Percentiles rank a stretch among this genome's conserved stretches.
Conservation (phyloP, 306 rosid genomes). For the Cercis canadensis region DNA sequence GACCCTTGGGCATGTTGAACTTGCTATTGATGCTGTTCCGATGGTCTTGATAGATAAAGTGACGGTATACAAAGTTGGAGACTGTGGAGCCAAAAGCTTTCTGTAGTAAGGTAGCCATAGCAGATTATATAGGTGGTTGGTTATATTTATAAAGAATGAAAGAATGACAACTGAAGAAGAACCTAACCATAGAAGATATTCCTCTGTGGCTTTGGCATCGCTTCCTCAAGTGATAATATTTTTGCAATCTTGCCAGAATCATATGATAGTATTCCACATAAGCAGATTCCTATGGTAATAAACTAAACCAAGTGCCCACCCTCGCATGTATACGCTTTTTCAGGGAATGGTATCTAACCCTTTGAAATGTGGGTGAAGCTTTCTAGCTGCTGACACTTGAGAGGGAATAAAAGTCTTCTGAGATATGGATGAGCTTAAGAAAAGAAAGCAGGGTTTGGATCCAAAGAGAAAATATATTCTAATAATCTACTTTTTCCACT, state of each 20-base stretch:
- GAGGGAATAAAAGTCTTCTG: slow-evolving; percentile 58
- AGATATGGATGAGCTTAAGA: slow-evolving; percentile 52
- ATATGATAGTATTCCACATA: slow-evolving; percentile 38
- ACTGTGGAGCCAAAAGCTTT: slow-evolving; percentile 59
- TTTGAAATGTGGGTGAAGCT: slow-evolving; percentile 29
- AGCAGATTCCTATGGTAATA: too few relatives aligned
- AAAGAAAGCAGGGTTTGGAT: slow-evolving; percentile 55
- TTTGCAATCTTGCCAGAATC: slow-evolving; percentile 37
- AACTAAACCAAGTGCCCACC: too few relatives aligned
- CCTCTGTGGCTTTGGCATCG: slow-evolving; percentile 50
- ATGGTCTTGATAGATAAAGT: slow-evolving; percentile 42
- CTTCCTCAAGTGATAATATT: slow-evolving; percentile 42
- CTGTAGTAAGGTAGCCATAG: slow-evolving; percentile 63
- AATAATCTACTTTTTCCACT: slow-evolving; percentile 48
- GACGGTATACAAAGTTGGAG: slow-evolving; percentile 51
- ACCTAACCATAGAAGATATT: slow-evolving; percentile 71
- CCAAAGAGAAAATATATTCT: slow-evolving; percentile 66
- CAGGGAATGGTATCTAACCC: slow-evolving; percentile 70
- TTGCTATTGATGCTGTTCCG: slow-evolving; percentile 38
- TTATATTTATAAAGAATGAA: slow-evolving; percentile 27
- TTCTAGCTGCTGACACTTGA: not conserved
- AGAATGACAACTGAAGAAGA: slow-evolving; percentile 41
- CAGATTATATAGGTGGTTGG: slow-evolving; percentile 18
- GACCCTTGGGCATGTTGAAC: slow-evolving; percentile 76
- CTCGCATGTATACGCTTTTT: not conserved